These are phyloP conservation scores for Epipyxis sp. DNA, from an alignment of 108 stramenopile genomes.

Conservation along the genomic window DNA sequence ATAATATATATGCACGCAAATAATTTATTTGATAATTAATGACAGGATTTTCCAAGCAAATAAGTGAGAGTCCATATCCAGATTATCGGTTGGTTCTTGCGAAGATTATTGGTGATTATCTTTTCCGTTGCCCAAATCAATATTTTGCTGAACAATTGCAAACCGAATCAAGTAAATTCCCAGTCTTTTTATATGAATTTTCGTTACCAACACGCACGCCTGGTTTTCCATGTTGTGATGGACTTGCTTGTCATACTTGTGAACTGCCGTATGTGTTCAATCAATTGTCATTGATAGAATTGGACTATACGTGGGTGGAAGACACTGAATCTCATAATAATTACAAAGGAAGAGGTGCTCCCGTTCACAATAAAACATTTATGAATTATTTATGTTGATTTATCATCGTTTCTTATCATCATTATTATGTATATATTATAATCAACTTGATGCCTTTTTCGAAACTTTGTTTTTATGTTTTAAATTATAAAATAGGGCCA, in stretches of 20 bases:
- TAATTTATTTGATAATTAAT: background rate
- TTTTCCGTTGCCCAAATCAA: constrained; percentile 75
- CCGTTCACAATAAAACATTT: no score
- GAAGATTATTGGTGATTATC: constrained; percentile 73
- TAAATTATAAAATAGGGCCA: no score
- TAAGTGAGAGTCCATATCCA: constrained; percentile 23
- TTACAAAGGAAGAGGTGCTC: background rate
- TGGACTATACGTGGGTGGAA: background rate
- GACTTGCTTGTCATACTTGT: constrained; percentile 73
- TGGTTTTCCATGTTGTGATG: constrained; percentile 72
- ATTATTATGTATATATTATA: no score
- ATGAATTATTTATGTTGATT: no score
- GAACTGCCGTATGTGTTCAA: constrained; percentile 78
- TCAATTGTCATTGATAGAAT: constrained; percentile 58
- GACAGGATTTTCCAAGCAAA: constrained; percentile 50
- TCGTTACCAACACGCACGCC: constrained; percentile 71
- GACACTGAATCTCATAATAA: no score
- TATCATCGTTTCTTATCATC: no score
- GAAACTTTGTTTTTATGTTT: no score
- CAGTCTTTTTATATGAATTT: constrained; percentile 76
- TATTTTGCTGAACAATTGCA: constrained; percentile 56
- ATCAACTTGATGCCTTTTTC: no score
- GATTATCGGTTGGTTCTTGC: constrained; percentile 77
- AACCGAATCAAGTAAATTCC: constrained; percentile 30
- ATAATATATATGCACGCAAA: no score